Conservation (phyloP, 371 early-diverging fungal genomes). For the Capniomyces stellatus region DNA sequence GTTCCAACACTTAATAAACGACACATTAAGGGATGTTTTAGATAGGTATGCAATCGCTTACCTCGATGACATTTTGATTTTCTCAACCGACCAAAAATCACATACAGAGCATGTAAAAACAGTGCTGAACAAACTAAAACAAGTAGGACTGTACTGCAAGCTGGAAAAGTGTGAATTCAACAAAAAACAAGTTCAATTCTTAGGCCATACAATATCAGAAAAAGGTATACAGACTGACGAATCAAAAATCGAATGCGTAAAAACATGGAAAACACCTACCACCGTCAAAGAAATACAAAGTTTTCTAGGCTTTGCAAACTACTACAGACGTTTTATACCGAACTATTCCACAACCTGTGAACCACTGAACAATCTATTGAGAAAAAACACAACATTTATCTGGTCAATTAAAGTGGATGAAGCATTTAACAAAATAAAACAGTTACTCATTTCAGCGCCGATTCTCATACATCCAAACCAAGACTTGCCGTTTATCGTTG, state of each 20-base stretch:
- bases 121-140: constrained; percentile 20
- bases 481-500: neutral
- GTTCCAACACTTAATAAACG: constrained; percentile 26
- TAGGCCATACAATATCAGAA: constrained; percentile 23
- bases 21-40: constrained; percentile 12
- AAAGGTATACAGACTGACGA: constrained; percentile 16
- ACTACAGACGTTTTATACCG: constrained; percentile 15
- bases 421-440: neutral
- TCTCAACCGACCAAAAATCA: constrained; percentile 23
- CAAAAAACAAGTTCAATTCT: constrained; percentile 17
- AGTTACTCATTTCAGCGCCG: neutral
- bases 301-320: constrained; percentile 25
- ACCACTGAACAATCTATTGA: constrained; percentile 8
- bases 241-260: constrained; percentile 16
- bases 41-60: constrained; percentile 28
- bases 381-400: constrained; percentile 1
- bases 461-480: neutral
- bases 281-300: constrained; percentile 8
- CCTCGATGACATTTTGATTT: constrained; percentile 39
- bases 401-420: neutral
- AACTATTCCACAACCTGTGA: constrained; percentile 8
- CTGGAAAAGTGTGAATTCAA: constrained; percentile 32
- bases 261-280: constrained; percentile 20
- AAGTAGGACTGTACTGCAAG: constrained; percentile 8
- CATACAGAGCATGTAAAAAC: constrained; percentile 22